Conservation (phyloP, 768 basidiomycete species). For the Sarcodon aspratus region DNA sequence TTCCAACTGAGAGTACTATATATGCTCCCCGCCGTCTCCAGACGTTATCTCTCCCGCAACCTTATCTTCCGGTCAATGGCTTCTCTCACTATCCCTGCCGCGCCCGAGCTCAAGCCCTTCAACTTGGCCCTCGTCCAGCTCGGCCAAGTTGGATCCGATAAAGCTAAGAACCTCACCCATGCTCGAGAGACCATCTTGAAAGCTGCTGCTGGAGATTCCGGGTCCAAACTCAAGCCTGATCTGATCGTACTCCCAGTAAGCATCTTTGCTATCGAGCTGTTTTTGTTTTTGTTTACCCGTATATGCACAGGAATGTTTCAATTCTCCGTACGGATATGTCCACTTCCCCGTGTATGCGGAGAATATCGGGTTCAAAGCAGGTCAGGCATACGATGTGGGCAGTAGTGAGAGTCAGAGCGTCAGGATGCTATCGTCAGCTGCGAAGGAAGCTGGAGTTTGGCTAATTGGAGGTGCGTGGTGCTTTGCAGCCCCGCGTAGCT, state of each 20-base stretch:
- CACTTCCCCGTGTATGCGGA: conserved; percentile 84
- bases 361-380: conserved; percentile 51
- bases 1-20: too few species aligned
- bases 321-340: conserved; percentile 71
- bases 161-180: conserved; percentile 68
- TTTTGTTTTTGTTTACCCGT: not conserved
- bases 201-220: conserved; percentile 35
- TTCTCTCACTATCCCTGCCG: conserved; percentile 7
- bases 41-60: not conserved
- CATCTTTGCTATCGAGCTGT: not conserved
- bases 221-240: conserved; percentile 47
- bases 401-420: conserved; percentile 64
- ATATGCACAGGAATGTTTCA: conserved; percentile 66
- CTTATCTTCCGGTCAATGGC: conserved; percentile 7
- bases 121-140: conserved; percentile 86
- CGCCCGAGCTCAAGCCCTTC: conserved; percentile 54
- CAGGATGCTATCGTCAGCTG: conserved; percentile 68
- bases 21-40: too few species aligned
- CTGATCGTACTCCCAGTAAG: conserved; percentile 78
- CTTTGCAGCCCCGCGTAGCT: not conserved
- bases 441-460: conserved; percentile 74
- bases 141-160: conserved; percentile 59
- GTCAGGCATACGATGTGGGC: conserved; percentile 43
- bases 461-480: conserved; percentile 71
- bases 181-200: conserved; percentile 71